phyloP scores from a whole-genome alignment of 805 yeast species.

The Metschnikowia kunwiensis region DNA sequence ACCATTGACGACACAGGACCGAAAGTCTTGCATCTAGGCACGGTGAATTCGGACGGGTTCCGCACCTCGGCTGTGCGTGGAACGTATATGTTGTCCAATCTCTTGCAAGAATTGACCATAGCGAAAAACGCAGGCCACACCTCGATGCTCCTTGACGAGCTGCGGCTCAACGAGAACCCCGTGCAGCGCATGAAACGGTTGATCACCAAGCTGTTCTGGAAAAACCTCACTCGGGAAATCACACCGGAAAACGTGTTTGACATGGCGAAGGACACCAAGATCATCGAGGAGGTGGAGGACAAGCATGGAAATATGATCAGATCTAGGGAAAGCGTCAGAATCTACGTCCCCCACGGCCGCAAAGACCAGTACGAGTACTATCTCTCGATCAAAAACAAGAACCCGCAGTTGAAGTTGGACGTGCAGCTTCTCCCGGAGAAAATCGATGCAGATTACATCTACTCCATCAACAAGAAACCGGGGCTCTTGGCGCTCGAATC shows the following conservation, averaged over 20 bases:
- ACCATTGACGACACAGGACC: constrained; percentile 85
- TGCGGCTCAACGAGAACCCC: constrained; percentile 81
- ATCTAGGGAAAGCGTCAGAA: constrained; percentile 62
- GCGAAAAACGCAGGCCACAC: constrained; percentile 79
- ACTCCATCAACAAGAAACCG: constrained; percentile 74
- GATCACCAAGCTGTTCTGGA: constrained; percentile 79
- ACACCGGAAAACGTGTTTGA: constrained; percentile 58
- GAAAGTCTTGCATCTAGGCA: constrained; percentile 73
- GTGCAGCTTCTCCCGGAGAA: constrained; percentile 73
- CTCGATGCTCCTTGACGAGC: constrained; percentile 78
- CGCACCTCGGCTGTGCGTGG: constrained; percentile 74
- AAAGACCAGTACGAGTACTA: constrained; percentile 73
- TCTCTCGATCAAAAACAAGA: constrained; percentile 45
- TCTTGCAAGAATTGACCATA: constrained; percentile 83
- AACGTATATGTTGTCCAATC: constrained; percentile 82
- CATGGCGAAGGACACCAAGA: constrained; percentile 79
- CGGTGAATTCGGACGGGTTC: constrained; percentile 81
- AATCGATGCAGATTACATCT: constrained; percentile 74
- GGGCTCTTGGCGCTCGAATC: constrained; percentile 84
- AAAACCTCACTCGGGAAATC: constrained; percentile 65
- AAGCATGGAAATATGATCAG: constrained; percentile 27
- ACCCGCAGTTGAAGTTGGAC: constrained; percentile 59
- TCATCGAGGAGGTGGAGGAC: constrained; percentile 46
- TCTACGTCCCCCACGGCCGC: constrained; percentile 71
- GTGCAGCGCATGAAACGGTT: constrained; percentile 71